phyloP scores from a whole-genome alignment of 345 rosid genomes.

The Camelina hispida region DNA sequence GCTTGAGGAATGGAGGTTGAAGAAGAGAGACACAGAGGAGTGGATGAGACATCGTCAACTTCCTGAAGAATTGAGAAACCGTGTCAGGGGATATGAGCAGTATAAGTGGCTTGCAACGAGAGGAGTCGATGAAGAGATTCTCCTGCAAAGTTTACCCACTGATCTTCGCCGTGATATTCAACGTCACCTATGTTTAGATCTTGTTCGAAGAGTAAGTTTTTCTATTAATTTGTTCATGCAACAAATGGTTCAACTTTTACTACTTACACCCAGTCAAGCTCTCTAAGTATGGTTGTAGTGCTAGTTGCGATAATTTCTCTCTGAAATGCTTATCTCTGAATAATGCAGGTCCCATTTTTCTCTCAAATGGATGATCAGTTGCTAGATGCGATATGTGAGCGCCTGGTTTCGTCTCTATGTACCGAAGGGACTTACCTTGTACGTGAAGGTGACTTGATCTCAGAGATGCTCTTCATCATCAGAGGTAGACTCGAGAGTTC shows the following conservation, averaged over 20 bases:
- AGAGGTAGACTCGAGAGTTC: constrained; percentile 92
- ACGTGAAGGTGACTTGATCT: constrained; percentile 91
- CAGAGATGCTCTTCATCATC: constrained; percentile 89
- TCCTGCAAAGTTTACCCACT: constrained; percentile 73
- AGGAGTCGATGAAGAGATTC: constrained; percentile 89
- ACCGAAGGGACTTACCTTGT: constrained; percentile 84
- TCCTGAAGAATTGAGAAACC: constrained; percentile 73
- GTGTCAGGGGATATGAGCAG: constrained; percentile 73
- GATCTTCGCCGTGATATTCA: constrained; percentile 94
- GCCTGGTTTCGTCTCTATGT: constrained; percentile 73
- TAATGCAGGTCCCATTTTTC: constrained; percentile 83
- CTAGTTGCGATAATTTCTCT: background rate
- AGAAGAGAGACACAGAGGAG: constrained; percentile 89
- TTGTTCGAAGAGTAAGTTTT: constrained; percentile 79
- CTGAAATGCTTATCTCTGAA: background rate
- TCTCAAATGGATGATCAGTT: constrained; percentile 97
- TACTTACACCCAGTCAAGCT: no score
- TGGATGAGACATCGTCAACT: constrained; percentile 98
- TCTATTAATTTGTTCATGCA: constrained; percentile 4
- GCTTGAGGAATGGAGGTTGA: constrained; percentile 94
- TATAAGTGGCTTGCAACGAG: constrained; percentile 92
- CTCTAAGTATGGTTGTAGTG: background rate
- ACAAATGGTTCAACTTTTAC: constrained; percentile 1
- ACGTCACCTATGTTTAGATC: constrained; percentile 89
- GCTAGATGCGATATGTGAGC: constrained; percentile 95